A percentile compares a stretch with the other conserved stretches of the same genome.
Evolutionary conservation across 768 basidiomycete species (phyloP).

Genomic region (Termitomyces sp.): DNA sequence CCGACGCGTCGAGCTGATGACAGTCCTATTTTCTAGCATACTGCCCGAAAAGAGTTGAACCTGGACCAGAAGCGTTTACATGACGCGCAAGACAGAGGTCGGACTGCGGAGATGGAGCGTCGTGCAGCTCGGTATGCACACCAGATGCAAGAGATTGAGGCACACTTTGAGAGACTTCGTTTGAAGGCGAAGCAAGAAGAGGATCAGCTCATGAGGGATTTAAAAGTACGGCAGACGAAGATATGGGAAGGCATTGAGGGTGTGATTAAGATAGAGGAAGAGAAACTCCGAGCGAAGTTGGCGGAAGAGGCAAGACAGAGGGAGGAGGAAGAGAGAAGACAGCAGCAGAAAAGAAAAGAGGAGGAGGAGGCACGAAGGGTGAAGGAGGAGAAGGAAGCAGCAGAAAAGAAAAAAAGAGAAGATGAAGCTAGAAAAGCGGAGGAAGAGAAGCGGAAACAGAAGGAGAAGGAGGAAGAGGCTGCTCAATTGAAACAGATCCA

Average conservation of each 20-base stretch:
- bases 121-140: constrained; percentile 37
- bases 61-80: constrained; percentile 26
- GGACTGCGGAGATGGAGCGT: constrained; percentile 25
- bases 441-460: constrained; percentile 33
- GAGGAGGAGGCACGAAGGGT: constrained; percentile 39
- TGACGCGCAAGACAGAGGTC: constrained; percentile 43
- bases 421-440: constrained; percentile 30
- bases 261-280: constrained; percentile 61
- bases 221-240: constrained; percentile 48
- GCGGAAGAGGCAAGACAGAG: constrained; percentile 52
- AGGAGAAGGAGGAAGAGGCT: constrained; percentile 32
- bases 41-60: constrained; percentile 39
- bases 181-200: constrained; percentile 43
- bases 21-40: constrained; percentile 25
- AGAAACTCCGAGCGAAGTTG: constrained; percentile 43
- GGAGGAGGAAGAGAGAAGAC: constrained; percentile 45
- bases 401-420: constrained; percentile 41
- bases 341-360: constrained; percentile 38
- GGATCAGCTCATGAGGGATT: constrained; percentile 34
- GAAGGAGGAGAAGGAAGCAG: constrained; percentile 40
- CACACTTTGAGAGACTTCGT: constrained; percentile 35
- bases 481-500: constrained; percentile 27
- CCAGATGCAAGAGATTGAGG: constrained; percentile 50
- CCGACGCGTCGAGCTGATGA: not conserved
- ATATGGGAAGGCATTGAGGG: constrained; percentile 57